A percentile compares a stretch with the other conserved stretches of the same genome.
Evolutionary conservation across 352 stramenopile genomes (phyloP).

Genomic region (Globisporangium rhizosaccharum): DNA sequence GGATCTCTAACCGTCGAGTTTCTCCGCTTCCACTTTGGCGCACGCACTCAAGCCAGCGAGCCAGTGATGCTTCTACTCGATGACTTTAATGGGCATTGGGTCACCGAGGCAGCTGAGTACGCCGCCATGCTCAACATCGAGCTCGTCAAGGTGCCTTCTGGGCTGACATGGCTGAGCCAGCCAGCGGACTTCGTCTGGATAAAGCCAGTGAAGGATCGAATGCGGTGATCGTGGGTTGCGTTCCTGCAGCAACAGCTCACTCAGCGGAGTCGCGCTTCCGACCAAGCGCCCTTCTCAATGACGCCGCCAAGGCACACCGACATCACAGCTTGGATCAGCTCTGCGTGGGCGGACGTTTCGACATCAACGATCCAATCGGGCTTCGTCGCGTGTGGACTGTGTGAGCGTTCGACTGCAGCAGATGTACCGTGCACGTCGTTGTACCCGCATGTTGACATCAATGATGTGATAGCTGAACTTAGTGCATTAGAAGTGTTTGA

Average conservation of each 20-base stretch:
- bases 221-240: slow-evolving; percentile 10
- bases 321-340: not conserved
- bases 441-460: not conserved
- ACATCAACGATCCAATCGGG: not conserved
- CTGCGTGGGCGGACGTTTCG: not conserved
- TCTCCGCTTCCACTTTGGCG: slow-evolving; percentile 25
- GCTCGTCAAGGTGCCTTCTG: slow-evolving; percentile 10
- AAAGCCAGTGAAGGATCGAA: slow-evolving; percentile 18
- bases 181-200: slow-evolving; percentile 22
- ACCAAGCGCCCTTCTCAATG: not conserved
- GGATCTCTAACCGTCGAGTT: slow-evolving; percentile 16
- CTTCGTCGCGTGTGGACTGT: not conserved
- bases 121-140: slow-evolving; percentile 10
- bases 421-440: too few species aligned
- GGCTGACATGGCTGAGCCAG: slow-evolving; percentile 22
- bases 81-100: slow-evolving; percentile 13
- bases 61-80: slow-evolving; percentile 24
- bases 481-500: not conserved
- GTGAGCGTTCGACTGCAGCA: too few species aligned
- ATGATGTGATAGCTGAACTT: not conserved
- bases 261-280: rapidly evolving
- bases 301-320: not conserved
- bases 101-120: slow-evolving; percentile 1
- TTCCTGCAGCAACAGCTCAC: not conserved
- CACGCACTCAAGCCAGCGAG: slow-evolving; percentile 8